Evolutionary conservation across 805 yeast genomes (phyloP).

Genomic region (Ogataea sp.): DNA sequence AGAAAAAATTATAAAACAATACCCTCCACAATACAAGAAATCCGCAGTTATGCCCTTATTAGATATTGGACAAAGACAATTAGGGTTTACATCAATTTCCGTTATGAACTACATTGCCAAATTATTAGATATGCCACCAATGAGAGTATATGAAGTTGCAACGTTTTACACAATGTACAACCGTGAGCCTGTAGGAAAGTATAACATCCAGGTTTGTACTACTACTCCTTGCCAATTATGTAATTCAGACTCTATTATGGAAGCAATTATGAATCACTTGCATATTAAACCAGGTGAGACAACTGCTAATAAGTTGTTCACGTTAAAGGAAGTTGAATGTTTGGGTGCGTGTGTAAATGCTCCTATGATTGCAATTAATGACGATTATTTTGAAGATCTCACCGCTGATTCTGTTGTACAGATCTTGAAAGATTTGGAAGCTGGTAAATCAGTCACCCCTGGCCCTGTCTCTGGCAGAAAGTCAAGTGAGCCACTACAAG

Average conservation of each 20-base stretch:
- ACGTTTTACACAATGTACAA: conserved; percentile 89
- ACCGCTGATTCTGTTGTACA: conserved; percentile 56
- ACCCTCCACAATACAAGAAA: conserved; percentile 81
- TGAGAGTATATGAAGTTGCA: conserved; percentile 91
- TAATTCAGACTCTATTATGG: conserved; percentile 73
- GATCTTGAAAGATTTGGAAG: conserved; percentile 53
- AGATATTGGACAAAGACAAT: conserved; percentile 82
- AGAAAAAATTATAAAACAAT: conserved; percentile 65
- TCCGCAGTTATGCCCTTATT: conserved; percentile 84
- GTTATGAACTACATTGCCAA: conserved; percentile 89
- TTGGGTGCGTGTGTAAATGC: conserved; percentile 90
- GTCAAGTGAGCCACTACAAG: conserved; percentile 71
- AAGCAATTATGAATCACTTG: conserved; percentile 53
- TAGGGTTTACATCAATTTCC: conserved; percentile 76
- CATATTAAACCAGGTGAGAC: conserved; percentile 71
- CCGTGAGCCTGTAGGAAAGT: conserved; percentile 80
- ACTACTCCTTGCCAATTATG: conserved; percentile 86
- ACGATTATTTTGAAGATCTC: conserved; percentile 77
- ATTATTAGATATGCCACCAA: conserved; percentile 80
- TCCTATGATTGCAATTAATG: conserved; percentile 81
- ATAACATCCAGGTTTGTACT: conserved; percentile 78
- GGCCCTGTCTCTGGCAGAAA: conserved; percentile 69
- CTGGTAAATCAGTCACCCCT: conserved; percentile 50
- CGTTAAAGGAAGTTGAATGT: conserved; percentile 84
- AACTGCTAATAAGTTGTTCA: conserved; percentile 65